Percentiles rank a stretch among this genome's conserved stretches.
Evolutionary conservation across 306 rosid species (phyloP).

Genomic region (Gleditsia sinensis): DNA sequence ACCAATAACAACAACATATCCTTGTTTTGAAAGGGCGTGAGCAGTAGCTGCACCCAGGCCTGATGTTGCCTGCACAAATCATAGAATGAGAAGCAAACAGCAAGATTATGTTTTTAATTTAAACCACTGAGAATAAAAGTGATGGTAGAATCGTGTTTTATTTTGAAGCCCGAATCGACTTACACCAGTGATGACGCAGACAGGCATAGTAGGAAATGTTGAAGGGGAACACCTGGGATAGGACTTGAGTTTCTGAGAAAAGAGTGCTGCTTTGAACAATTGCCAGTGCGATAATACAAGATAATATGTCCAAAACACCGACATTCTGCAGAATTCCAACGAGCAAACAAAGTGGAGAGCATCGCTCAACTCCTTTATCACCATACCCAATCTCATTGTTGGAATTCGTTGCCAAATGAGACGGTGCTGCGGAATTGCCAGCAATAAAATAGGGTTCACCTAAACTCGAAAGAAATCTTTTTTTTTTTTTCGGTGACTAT

Average conservation of each 20-base stretch:
- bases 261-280: slow-evolving; percentile 37
- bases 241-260: slow-evolving; percentile 28
- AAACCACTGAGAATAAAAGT: not conserved
- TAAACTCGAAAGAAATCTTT: not conserved
- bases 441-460: not conserved
- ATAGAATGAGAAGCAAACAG: not conserved
- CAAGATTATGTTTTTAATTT: not conserved
- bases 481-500: too few relatives aligned
- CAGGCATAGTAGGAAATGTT: slow-evolving; percentile 39
- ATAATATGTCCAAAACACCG: slow-evolving; percentile 57
- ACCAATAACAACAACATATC: slow-evolving; percentile 80
- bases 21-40: slow-evolving; percentile 63
- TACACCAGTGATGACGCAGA: slow-evolving; percentile 89
- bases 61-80: slow-evolving; percentile 74
- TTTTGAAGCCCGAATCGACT: not conserved
- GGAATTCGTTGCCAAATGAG: not conserved
- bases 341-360: slow-evolving; percentile 48
- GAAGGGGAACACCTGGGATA: slow-evolving; percentile 49
- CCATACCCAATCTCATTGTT: slow-evolving; percentile 16
- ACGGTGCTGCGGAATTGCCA: not conserved
- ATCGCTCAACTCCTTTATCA: slow-evolving; percentile 42
- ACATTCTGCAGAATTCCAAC: slow-evolving; percentile 74
- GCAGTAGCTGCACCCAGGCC: slow-evolving; percentile 88
- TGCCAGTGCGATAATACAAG: slow-evolving; percentile 51
- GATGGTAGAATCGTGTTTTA: not conserved